A percentile compares a stretch with the other conserved stretches of the same genome.
These are phyloP conservation scores for Didymella arachidicola DNA, from an alignment of 2,329 filamentous ascomycete species.

Conservation along the genomic window DNA sequence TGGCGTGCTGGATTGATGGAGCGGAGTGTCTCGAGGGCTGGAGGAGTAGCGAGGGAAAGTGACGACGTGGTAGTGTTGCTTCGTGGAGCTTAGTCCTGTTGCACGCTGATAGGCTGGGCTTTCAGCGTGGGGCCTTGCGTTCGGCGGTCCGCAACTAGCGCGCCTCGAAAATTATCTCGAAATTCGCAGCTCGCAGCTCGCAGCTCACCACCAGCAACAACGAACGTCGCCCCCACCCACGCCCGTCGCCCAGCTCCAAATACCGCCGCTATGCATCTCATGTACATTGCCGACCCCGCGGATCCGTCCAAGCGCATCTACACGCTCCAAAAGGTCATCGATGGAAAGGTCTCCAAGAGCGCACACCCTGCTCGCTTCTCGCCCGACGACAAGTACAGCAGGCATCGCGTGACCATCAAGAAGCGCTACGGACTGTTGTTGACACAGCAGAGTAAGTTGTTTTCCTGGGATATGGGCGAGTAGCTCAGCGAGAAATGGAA, in stretches of 20 bases:
- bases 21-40: neutral
- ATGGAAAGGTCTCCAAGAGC: conserved; percentile 89
- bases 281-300: conserved; percentile 83
- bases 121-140: neutral
- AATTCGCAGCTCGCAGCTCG: conserved; percentile 14
- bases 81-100: conserved; percentile 24
- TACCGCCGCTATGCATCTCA: conserved; percentile 67
- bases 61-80: conserved; percentile 22
- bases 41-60: neutral
- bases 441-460: conserved; percentile 73
- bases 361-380: conserved; percentile 97
- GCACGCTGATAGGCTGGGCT: conserved; percentile 3
- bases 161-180: conserved; percentile 27
- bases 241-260: neutral
- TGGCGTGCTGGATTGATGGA: neutral
- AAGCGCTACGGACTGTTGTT: conserved; percentile 88
- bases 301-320: conserved; percentile 81
- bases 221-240: neutral
- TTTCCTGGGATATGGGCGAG: neutral
- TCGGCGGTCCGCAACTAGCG: conserved; percentile 33
- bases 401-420: conserved; percentile 93
- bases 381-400: conserved; percentile 97
- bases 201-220: conserved; percentile 1
- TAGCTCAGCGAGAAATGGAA: neutral
- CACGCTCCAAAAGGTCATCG: conserved; percentile 88